phyloP scores from a whole-genome alignment of 2,329 filamentous ascomycete genomes.

The Aspergillus sp. region DNA sequence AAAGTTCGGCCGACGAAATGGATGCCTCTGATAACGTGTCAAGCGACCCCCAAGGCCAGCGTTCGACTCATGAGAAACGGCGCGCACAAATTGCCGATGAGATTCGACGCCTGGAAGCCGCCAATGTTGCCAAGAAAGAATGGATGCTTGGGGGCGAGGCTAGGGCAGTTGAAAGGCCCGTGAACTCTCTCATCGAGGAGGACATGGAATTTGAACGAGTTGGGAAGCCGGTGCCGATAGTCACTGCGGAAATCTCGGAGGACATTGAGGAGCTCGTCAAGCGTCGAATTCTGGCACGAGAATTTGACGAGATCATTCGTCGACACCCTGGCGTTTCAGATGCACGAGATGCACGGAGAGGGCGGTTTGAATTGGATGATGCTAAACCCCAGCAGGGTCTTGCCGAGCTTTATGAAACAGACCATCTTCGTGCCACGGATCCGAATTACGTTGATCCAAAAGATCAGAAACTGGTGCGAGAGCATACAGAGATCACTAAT shows the following conservation, averaged over 20 bases:
- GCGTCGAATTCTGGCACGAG: conserved; percentile 79
- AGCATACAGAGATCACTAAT: conserved; percentile 77
- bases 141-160: conserved; percentile 93
- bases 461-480: conserved; percentile 77
- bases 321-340: conserved; percentile 73
- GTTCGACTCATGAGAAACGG: conserved; percentile 79
- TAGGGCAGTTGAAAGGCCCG: conserved; percentile 72
- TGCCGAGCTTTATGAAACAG: conserved; percentile 91
- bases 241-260: conserved; percentile 87
- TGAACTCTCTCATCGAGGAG: conserved; percentile 91
- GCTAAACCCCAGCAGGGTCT: conserved; percentile 83
- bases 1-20: conserved; percentile 51
- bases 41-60: conserved; percentile 23
- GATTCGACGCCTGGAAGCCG: conserved; percentile 86
- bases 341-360: conserved; percentile 64
- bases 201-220: conserved; percentile 94
- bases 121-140: conserved; percentile 82
- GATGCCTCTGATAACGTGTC: conserved; percentile 69
- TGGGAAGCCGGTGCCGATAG: conserved; percentile 91
- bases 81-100: conserved; percentile 85
- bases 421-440: conserved; percentile 76
- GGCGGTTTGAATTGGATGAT: conserved; percentile 79
- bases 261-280: conserved; percentile 94
- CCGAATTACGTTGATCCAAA: conserved; percentile 77
- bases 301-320: conserved; percentile 89